phyloP scores from a whole-genome alignment of 441 rosid species.

The Oxalis stricta region DNA sequence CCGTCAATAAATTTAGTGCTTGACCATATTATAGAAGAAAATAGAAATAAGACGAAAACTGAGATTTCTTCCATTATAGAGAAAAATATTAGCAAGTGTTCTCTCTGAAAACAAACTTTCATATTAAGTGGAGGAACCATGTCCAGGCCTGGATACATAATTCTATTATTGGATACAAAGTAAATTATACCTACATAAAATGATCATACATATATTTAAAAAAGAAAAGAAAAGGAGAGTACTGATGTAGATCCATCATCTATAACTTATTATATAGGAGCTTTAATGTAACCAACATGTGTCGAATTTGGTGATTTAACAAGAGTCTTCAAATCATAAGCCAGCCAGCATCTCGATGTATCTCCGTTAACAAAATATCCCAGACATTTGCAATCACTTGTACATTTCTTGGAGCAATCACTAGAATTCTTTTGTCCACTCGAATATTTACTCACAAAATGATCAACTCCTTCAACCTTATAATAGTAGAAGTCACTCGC shows the following conservation, averaged over 20 bases:
- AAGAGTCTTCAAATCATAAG: conserved; percentile 41
- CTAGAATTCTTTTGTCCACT: conserved; percentile 17
- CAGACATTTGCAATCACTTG: conserved; percentile 39
- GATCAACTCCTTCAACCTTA: conserved; percentile 40
- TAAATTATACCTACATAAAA: too few species aligned
- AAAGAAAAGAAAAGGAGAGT: too few species aligned
- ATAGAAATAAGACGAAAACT: too few species aligned
- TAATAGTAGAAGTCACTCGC: conserved; percentile 13
- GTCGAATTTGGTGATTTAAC: conserved; percentile 33
- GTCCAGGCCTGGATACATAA: too few species aligned
- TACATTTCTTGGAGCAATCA: conserved; percentile 33
- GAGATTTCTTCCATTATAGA: too few species aligned
- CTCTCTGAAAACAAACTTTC: too few species aligned
- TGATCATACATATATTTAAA: not conserved
- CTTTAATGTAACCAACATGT: conserved; percentile 36
- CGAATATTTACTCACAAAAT: conserved; percentile 34
- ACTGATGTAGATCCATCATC: not conserved
- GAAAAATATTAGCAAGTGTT: too few species aligned
- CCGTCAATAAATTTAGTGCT: too few species aligned
- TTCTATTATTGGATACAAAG: too few species aligned
- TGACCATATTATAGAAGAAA: too few species aligned
- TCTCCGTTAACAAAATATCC: conserved; percentile 46
- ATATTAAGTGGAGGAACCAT: too few species aligned
- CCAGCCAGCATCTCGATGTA: conserved; percentile 39
- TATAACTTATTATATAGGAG: conserved; percentile 15